Evolutionary conservation across 371 early-diverging fungal genomes (phyloP).

Genomic region (Mucor mucedo): DNA sequence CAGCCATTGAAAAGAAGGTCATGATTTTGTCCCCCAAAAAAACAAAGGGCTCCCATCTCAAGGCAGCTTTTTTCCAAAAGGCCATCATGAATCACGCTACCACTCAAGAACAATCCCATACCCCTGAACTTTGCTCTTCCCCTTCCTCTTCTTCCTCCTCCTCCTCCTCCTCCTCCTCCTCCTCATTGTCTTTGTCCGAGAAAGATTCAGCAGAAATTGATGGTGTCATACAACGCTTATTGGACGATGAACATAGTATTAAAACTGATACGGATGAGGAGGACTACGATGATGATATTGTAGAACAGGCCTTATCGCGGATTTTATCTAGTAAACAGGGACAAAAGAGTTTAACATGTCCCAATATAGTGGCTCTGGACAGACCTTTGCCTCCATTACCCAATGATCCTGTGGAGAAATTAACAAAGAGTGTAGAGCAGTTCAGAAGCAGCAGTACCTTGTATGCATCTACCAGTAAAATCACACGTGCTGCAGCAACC

Average conservation of each 20-base stretch:
- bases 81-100: neutral
- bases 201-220: slow-evolving; percentile 5
- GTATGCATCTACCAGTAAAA: neutral
- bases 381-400: slow-evolving; percentile 26
- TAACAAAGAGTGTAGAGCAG: slow-evolving; percentile 11
- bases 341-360: slow-evolving; percentile 19
- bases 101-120: neutral
- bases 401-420: neutral
- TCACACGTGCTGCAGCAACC: slow-evolving; percentile 21
- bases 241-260: neutral
- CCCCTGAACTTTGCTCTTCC: neutral
- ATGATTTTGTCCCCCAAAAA: neutral
- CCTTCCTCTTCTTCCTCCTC: neutral
- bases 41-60: neutral
- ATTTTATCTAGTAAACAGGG: neutral
- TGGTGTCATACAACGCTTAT: neutral
- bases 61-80: slow-evolving; percentile 7
- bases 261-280: slow-evolving; percentile 1
- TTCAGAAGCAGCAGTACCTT: neutral
- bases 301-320: neutral
- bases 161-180: neutral
- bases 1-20: neutral
- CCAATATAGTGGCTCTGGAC: slow-evolving; percentile 5
- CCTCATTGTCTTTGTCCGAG: neutral
- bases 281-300: neutral